These are phyloP conservation scores for Paracoccidioides lutzii DNA, from an alignment of 2,329 filamentous ascomycete species.

Conservation along the genomic window DNA sequence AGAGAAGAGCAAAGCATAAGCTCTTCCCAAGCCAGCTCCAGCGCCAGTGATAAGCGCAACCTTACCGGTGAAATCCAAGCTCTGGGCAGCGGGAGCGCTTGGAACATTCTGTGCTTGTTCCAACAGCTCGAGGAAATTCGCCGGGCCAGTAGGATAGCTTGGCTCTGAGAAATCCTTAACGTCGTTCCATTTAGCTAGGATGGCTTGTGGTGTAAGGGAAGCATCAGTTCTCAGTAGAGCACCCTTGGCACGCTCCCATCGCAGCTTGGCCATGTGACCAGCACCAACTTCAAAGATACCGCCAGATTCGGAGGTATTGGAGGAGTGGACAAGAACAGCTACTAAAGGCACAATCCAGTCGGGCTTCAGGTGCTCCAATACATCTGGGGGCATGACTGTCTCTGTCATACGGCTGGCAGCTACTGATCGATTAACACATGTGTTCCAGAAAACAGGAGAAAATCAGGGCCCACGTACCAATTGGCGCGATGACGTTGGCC, in stretches of 20 bases:
- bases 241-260: conserved; percentile 89
- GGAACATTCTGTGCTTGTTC: conserved; percentile 71
- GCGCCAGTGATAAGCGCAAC: conserved; percentile 80
- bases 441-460: background rate
- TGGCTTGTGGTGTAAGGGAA: conserved; percentile 72
- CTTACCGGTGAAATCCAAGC: conserved; percentile 68
- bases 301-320: conserved; percentile 69
- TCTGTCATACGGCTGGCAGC: conserved; percentile 92
- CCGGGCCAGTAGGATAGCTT: conserved; percentile 69
- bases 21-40: conserved; percentile 77
- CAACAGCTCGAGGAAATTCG: conserved; percentile 76
- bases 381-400: conserved; percentile 89
- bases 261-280: conserved; percentile 80
- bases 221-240: conserved; percentile 80
- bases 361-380: conserved; percentile 72
- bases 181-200: conserved; percentile 80
- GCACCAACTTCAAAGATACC: conserved; percentile 88
- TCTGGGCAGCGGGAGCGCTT: conserved; percentile 57
- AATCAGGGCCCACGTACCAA: conserved; percentile 32
- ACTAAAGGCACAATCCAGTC: conserved; percentile 94
- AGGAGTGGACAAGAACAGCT: conserved; percentile 73
- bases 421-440: conserved; percentile 17
- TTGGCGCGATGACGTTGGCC: conserved; percentile 86
- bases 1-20: conserved; percentile 77
- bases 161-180: conserved; percentile 76